Percentiles rank a stretch among this genome's conserved stretches.
These are phyloP conservation scores for Globisporangium cystogenes DNA, from an alignment of 352 stramenopile genomes.

Conservation along the genomic window DNA sequence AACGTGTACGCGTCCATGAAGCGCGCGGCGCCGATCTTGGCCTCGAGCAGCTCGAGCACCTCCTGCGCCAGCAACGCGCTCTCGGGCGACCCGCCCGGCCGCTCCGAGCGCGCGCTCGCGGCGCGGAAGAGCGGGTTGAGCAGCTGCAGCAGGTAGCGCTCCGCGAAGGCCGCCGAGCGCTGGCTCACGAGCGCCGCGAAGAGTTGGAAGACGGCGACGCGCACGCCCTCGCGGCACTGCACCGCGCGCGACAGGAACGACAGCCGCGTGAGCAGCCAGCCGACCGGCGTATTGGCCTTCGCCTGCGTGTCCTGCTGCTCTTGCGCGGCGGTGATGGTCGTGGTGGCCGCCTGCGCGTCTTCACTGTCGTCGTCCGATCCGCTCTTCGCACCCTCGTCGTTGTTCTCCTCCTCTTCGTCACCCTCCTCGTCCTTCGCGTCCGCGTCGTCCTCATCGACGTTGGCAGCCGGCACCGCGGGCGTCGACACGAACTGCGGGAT, in stretches of 20 bases:
- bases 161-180: conserved; percentile 39
- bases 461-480: conserved; percentile 12
- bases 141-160: conserved; percentile 70
- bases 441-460: conserved; percentile 10
- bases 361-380: conserved; percentile 19
- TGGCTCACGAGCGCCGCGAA: conserved; percentile 74
- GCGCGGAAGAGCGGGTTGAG: conserved; percentile 81
- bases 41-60: conserved; percentile 82
- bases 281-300: conserved; percentile 59
- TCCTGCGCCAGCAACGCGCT: conserved; percentile 71
- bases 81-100: conserved; percentile 40
- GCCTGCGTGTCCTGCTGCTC: conserved; percentile 34
- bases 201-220: conserved; percentile 77
- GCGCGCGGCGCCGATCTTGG: conserved; percentile 55
- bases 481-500: conserved; percentile 62
- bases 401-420: conserved; percentile 6
- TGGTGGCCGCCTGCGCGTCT: conserved; percentile 16
- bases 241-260: conserved; percentile 68
- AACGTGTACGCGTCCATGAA: conserved; percentile 85
- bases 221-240: conserved; percentile 49
- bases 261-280: conserved; percentile 81
- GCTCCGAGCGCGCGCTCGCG: conserved; percentile 45
- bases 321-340: conserved; percentile 26
- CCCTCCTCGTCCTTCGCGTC: conserved; percentile 10
- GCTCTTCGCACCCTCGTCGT: conserved; percentile 11